phyloP scores from a whole-genome alignment of 768 basidiomycete species.

The Paxillus rubicundulus region DNA sequence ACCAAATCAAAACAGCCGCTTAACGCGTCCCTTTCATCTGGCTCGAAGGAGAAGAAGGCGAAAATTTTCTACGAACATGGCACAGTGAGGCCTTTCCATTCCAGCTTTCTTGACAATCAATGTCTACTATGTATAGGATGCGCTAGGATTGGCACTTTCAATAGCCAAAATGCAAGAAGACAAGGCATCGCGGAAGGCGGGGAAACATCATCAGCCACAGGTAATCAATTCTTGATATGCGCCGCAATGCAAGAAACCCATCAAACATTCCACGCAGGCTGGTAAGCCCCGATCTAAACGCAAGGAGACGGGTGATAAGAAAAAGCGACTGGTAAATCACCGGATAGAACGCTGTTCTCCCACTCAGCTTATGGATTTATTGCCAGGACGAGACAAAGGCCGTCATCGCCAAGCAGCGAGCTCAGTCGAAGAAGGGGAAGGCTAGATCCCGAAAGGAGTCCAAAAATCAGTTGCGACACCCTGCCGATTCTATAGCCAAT shows the following conservation, averaged over 20 bases:
- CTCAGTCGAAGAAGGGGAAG: constrained; percentile 40
- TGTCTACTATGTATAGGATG: constrained; percentile 36
- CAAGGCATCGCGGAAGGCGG: constrained; percentile 38
- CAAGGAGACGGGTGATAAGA: constrained; percentile 30
- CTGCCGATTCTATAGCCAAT: constrained; percentile 10
- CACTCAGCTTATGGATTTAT: constrained; percentile 11
- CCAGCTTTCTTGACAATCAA: constrained; percentile 19
- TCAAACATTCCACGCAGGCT: constrained; percentile 18
- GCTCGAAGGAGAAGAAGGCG: constrained; percentile 24
- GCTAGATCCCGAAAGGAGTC: constrained; percentile 30
- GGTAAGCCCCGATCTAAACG: constrained; percentile 27
- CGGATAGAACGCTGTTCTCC: constrained; percentile 9
- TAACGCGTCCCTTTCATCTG: constrained; percentile 19
- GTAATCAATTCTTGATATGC: constrained; percentile 22
- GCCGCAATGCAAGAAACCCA: constrained; percentile 20
- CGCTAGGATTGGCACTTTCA: constrained; percentile 44
- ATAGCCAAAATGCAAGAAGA: constrained; percentile 48
- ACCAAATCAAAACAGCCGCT: constrained; percentile 23
- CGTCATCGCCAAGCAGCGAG: constrained; percentile 35
- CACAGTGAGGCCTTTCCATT: constrained; percentile 23
- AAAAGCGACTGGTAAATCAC: constrained; percentile 39
- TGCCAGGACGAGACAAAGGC: constrained; percentile 44
- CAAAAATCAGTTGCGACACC: constrained; percentile 11
- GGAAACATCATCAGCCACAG: constrained; percentile 41
- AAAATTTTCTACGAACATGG: constrained; percentile 34